These are phyloP conservation scores for Salix viminalis DNA, from an alignment of 345 rosid genomes.

Conservation along the genomic window DNA sequence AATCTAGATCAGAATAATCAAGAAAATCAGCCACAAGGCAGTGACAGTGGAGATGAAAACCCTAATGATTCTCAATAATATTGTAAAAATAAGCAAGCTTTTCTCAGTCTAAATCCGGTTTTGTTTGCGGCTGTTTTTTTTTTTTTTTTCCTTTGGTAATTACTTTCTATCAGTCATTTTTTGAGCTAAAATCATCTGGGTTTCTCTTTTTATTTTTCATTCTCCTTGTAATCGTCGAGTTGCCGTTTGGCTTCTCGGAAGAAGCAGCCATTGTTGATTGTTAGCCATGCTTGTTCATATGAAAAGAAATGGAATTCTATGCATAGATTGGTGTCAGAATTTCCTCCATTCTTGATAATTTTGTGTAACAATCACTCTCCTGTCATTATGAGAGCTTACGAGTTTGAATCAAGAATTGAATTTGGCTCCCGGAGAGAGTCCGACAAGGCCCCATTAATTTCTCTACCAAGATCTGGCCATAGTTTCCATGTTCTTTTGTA, in stretches of 20 bases:
- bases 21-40: slow-evolving; percentile 38
- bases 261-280: slow-evolving; percentile 2
- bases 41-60: slow-evolving; percentile 51
- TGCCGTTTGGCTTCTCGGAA: neutral
- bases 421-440: neutral
- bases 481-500: neutral
- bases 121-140: neutral
- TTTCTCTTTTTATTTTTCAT: neutral
- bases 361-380: neutral
- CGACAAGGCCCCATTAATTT: neutral
- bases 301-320: neutral
- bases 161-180: neutral
- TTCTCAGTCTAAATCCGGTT: neutral
- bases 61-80: slow-evolving; percentile 35
- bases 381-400: neutral
- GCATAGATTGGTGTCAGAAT: neutral
- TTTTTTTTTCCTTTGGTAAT: neutral
- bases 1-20: slow-evolving; percentile 43
- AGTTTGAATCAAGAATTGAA: neutral
- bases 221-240: neutral
- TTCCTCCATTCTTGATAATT: too few species aligned
- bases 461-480: neutral
- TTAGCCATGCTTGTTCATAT: slow-evolving; percentile 1
- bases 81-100: neutral
- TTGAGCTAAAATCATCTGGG: neutral